These are phyloP conservation scores for Tribonema minus DNA, from an alignment of 108 stramenopile species.

Conservation along the genomic window DNA sequence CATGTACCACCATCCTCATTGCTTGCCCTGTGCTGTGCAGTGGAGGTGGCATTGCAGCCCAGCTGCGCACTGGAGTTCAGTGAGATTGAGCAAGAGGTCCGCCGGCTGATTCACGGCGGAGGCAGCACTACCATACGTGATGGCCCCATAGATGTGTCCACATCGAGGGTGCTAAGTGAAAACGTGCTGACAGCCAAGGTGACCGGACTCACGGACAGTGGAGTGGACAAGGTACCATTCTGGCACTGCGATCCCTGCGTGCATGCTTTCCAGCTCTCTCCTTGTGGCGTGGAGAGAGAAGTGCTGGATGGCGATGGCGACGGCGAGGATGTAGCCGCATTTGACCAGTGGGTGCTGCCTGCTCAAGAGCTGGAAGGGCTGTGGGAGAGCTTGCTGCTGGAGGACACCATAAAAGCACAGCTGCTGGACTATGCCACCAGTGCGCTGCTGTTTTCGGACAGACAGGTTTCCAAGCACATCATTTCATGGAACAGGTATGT, in stretches of 20 bases:
- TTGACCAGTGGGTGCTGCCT: conserved; percentile 49
- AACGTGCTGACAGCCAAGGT: too few species aligned
- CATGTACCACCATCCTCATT: too few species aligned
- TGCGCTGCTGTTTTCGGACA: conserved; percentile 51
- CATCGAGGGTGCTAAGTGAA: too few species aligned
- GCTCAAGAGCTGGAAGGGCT: conserved; percentile 15
- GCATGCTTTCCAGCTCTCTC: background rate
- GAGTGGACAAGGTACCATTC: background rate
- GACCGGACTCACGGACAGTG: background rate
- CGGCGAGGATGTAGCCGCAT: conserved; percentile 35
- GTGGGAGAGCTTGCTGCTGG: conserved; percentile 55
- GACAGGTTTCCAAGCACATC: conserved; percentile 38
- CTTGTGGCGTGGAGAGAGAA: conserved; percentile 11
- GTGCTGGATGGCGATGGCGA: conserved; percentile 40
- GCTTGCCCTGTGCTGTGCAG: background rate
- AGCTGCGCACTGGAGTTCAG: background rate
- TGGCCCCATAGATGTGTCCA: too few species aligned
- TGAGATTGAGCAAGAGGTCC: conserved; percentile 4
- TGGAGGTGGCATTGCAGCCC: conserved; percentile 22
- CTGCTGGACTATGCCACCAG: conserved; percentile 53
- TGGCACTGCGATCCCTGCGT: background rate
- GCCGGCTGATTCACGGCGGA: background rate
- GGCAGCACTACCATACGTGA: conserved; percentile 15
- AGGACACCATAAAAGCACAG: conserved; percentile 43
- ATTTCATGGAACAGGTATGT: conserved; percentile 70